Evolutionary conservation across 164 flowering plant genomes (phyloP), one percentile per base, ranked within the genome.

Genomic region (Houttuynia cordata): DNA sequence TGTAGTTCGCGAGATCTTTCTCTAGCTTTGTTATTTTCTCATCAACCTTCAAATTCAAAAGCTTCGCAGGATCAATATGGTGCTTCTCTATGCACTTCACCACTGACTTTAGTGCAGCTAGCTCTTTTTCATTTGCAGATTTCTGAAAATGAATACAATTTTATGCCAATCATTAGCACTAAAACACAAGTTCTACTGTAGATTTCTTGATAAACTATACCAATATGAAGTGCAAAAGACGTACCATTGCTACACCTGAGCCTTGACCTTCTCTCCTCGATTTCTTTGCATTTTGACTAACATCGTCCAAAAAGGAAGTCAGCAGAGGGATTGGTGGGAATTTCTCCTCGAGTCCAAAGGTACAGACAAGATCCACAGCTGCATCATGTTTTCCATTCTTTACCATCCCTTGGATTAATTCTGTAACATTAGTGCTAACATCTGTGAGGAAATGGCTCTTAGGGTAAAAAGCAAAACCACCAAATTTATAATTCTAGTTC

Each of bases 291-390:
- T 66, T 37, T 47, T 74, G 76, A 30, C 59, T 71, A 7, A 73
- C 67, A 51, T 76, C 74, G 23, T 21, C 66, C 54, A 83, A 53
- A 62, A 66, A 74, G 52, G 74, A 55, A 45, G 63, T 58, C 70
- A 83, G 56, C 63, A 80, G 63, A 25, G 58, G 53, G 51, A 62
- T 64, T 54, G 79, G 75, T 20, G 73, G 60, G 42, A 76, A 73
- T 68, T 69, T 76, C 53, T 78, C 80, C 69, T 78, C 74, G 19
- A 83, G 39, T 22, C 80, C 84, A 64, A 80, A 76, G 41, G 72
- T 63, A 63, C 25, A 70, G 24, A 63, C 70, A 56, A 79, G 23
- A 61, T 74, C 74, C 62, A 76, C 64, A 62, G 85, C 84, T 67
- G 74, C 78, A 50, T 72, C 64, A 59, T 57, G 60, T 78, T 72